Percentiles rank a stretch among this genome's conserved stretches.
These are phyloP conservation scores for Komagataella ulmi DNA, from an alignment of 805 yeast genomes.

Conservation along the genomic window DNA sequence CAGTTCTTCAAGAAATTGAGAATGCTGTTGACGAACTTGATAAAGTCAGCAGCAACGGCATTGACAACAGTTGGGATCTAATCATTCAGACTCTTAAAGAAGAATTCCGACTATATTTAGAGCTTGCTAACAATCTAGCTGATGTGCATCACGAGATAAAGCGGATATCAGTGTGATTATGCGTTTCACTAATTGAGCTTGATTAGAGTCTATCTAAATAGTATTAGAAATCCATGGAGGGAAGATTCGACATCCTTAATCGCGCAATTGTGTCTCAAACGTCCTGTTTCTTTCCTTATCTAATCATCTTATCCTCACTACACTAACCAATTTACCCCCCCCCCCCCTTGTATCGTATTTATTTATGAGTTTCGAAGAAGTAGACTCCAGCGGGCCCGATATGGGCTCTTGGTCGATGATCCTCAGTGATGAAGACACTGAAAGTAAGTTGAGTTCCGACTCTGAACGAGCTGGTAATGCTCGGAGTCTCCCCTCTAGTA, in stretches of 20 bases:
- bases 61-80: constrained; percentile 26
- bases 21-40: constrained; percentile 50
- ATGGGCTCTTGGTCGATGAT: not conserved
- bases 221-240: not conserved
- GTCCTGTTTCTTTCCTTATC: not conserved
- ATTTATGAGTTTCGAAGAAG: not conserved
- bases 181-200: not conserved
- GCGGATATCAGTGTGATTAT: constrained; percentile 4
- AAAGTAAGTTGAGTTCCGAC: not conserved
- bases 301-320: not conserved
- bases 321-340: not conserved
- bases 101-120: constrained; percentile 62
- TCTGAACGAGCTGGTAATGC: not conserved
- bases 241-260: not conserved
- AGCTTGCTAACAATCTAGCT: constrained; percentile 61
- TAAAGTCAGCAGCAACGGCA: constrained; percentile 28
- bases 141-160: constrained; percentile 47
- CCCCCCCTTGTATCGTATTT: not conserved
- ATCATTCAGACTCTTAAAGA: constrained; percentile 50
- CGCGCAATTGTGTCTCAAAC: not conserved
- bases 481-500: not conserved
- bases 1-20: constrained; percentile 41
- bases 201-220: not conserved
- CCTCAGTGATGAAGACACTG: not conserved
- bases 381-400: not conserved